Evolutionary conservation across 129 eudicot species (phyloP), one percentile per base, ranked within the genome.

Genomic region (Erigeron canadensis): DNA sequence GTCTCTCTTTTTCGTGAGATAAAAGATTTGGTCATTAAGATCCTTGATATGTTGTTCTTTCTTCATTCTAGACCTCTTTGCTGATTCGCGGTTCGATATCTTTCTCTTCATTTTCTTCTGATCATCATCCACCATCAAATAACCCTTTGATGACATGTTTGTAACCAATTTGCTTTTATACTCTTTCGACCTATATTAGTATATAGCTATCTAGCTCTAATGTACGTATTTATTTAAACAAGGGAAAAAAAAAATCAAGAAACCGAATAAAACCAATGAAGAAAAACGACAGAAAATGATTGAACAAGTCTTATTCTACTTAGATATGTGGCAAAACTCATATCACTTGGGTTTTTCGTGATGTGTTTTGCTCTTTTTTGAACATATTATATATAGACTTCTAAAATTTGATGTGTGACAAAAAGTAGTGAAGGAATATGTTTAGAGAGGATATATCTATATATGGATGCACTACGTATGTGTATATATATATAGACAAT

Each of bases 1-100:
- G 0, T 75, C 79, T 55, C 69, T 88, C 55, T 72, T 80, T 54
- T 39, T 79, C 48, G 57, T 77, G 56, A 79, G 77, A 47, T 47
- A 59, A 12, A 78, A 40, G 11, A 83, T 73, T 51, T 88, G 84
- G 23, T 74, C 75, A 43, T 81, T 73, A 9, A 86, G 81, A 70
- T 83, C 82, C 37, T 88, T 85, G 70, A 86, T 45, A 82, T 88
- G 89, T 61, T 76, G 73, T 46, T 83, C 87, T 65, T 82, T 83
- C 83, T 73, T 88, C 86, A 79, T 84, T 81, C 96, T 65, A 7
- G 96, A 88, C 44, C 89, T 59, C 70, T 83, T 79, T 45, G 96
- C 91, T 12, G 96, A 88, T 58, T 86, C 96, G 0, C 96, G 79
- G 40, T 88, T 88, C 9, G 91, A 88, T 12, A 83, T 75, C 91